These are phyloP conservation scores for Geranium brycei DNA, from an alignment of 345 rosid species.

Conservation along the genomic window DNA sequence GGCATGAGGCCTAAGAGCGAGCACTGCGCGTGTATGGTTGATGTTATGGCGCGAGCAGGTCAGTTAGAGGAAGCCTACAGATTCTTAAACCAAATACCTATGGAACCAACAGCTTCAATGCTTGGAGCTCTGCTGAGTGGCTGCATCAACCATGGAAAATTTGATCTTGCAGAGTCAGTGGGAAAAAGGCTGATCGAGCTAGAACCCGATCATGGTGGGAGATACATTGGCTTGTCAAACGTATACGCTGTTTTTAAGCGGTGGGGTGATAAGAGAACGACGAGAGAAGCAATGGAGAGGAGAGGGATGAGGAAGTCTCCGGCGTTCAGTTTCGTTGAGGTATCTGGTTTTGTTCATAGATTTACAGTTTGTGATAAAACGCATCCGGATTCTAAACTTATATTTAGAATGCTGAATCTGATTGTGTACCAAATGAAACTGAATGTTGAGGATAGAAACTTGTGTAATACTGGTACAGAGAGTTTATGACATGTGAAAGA, in stretches of 20 bases:
- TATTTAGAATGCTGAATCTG: no score
- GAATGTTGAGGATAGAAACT: no score
- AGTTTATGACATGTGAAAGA: no score
- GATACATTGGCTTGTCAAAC: slow-evolving; percentile 58
- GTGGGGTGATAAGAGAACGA: slow-evolving; percentile 52
- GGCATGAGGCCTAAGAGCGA: slow-evolving; percentile 46
- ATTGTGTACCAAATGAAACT: no score
- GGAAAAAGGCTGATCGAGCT: slow-evolving; percentile 67
- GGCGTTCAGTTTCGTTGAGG: slow-evolving; percentile 41
- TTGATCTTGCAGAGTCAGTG: slow-evolving; percentile 50
- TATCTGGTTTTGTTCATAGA: slow-evolving; percentile 34
- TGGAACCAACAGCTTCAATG: slow-evolving; percentile 56
- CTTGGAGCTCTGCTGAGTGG: slow-evolving; percentile 66
- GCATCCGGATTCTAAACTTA: no score
- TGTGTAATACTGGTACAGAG: no score
- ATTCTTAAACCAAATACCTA: slow-evolving; percentile 39
- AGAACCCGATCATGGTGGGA: slow-evolving; percentile 61
- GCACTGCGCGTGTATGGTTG: slow-evolving; percentile 85
- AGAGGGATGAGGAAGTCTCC: slow-evolving; percentile 17
- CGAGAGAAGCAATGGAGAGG: slow-evolving; percentile 42
- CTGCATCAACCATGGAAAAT: slow-evolving; percentile 49
- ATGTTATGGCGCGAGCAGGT: slow-evolving; percentile 68
- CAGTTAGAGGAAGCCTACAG: slow-evolving; percentile 45
- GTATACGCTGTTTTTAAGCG: slow-evolving; percentile 41
- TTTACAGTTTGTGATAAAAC: slow-evolving; percentile 27